Base-by-base conservation (phyloP, 176 grass and related monocot species). In the Carex littledalei region DNA sequence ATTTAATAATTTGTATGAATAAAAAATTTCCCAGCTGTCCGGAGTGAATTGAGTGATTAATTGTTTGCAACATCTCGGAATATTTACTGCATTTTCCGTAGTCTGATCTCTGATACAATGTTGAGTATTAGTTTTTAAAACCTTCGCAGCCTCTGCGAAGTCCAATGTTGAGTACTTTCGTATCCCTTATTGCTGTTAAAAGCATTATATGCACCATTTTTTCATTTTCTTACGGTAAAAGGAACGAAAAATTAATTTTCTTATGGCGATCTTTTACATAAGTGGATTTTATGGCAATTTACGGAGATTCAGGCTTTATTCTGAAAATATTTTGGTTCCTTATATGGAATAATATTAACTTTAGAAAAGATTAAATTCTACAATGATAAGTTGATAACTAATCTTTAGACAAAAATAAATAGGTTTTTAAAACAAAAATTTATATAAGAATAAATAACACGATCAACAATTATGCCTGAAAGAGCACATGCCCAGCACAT, bases 401-500 rank as follows among this genome's bases (percentile, higher is more conserved):
- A 49, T 10, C 9, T 49, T 49, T 49, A 49, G 8, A 49, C 45
- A 49, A 49, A 49, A 49, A 49, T 10, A 49, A 49, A 10, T 49
- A 49, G 8, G 10, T 49, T 49, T 49, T 49, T 49, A 1, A 47
- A 47, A 47, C 8, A 10, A 49, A 11, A 11, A 49, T 49, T 50
- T 50, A 11, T 50, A 50, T 50, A 50, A 50, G 47, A 50, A 50
- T 50, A 50, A 50, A 50, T 50, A 50, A 50, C 47, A 12, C 47
- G n/a, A 81, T 18, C 81, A 32, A 68, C 60, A 64, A 17, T 83
- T 35, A 83, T 54, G 39, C 61, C 41, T 68, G 56, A 65, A 29
- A 49, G 37, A 68, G 43, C 81, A 83, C 81, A 83, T 67, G 80
- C n/a, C 59, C 17, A 15, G 56, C 80, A 83, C 81, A 83, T 83